Evolutionary conservation across 2,329 filamentous ascomycete genomes (phyloP), one percentile per base, ranked within the genome.

Genomic region (Aspergillus transmontanensis): DNA sequence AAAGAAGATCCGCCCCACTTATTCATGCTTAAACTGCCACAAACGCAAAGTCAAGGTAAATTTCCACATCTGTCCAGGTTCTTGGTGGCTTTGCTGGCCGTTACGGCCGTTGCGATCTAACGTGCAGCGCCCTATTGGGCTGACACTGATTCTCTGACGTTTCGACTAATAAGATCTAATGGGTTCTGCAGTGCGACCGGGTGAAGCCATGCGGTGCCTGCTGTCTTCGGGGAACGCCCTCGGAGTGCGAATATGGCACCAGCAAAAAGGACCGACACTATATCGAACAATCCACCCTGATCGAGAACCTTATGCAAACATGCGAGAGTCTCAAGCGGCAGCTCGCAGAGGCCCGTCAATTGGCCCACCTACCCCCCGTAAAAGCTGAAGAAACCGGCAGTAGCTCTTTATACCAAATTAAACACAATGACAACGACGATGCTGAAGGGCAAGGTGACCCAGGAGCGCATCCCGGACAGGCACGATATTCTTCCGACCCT

Each of bases 1-100:
- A 43, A 72, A 70, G 62, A 74, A 74, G 58, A 69, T 64, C 55
- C 71, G 73, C 55, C 72, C 72, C 62, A 73, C 72, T 30, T 70
- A 73, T 55, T 74, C 72, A 16, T 75, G 73, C 57, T 64, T 74
- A 32, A 71, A 66, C 43, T 75, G 72, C 60, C 71, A 73, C 57
- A 74, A 71, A 65, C 72, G 73, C 58, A 75, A 75, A 68, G 72
- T 75, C n/a, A 75, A 75, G 70, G 73, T 75, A 69, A 28, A 16
- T 62, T 36, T 34, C 32, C 21, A 12, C 21, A 12, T 16, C 41
- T 51, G 32, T 11, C 11, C 60, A 23, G 12, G 28, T 34, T 39
- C 16, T 50, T 54, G 12, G 39, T 41, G 12, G 26, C 14, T 41
- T 50, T 51, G 21, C 43, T 58, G 26, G 28, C 14, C 56, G n/a